Evolutionary conservation across 1,284 basidiomycete species (phyloP).

Genomic region (Ceratobasidium sp.): DNA sequence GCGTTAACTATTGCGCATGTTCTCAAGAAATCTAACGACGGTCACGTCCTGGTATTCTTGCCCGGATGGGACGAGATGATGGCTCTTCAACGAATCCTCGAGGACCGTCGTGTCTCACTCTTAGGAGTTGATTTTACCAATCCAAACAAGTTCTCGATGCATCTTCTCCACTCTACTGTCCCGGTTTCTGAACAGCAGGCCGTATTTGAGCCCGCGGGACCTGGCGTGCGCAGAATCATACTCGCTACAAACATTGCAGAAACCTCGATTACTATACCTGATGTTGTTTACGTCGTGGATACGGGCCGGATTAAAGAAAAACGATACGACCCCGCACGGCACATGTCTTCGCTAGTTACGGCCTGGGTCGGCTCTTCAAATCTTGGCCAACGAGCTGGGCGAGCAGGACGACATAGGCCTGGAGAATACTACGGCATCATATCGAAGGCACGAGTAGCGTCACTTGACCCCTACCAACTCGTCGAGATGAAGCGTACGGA

Average conservation of each 20-base stretch:
- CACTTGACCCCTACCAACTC: constrained; percentile 83
- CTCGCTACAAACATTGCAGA: constrained; percentile 97
- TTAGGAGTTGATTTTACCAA: constrained; percentile 73
- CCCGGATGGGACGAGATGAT: constrained; percentile 95
- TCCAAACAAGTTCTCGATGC: constrained; percentile 73
- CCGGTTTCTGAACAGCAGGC: constrained; percentile 91
- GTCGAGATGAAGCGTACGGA: constrained; percentile 98
- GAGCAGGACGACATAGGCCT: constrained; percentile 90
- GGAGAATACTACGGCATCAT: constrained; percentile 94
- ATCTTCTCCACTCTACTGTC: constrained; percentile 91
- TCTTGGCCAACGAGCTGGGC: constrained; percentile 91
- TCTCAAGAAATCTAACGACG: constrained; percentile 77
- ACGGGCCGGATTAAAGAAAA: constrained; percentile 91
- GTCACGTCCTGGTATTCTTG: constrained; percentile 92
- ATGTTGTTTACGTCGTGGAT: constrained; percentile 96
- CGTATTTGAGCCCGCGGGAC: constrained; percentile 84
- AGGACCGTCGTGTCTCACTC: constrained; percentile 61
- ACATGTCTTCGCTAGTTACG: constrained; percentile 86
- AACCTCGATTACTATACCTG: constrained; percentile 95
- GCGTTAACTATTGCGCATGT: constrained; percentile 87
- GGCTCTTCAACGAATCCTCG: constrained; percentile 75
- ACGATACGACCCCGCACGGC: constrained; percentile 90
- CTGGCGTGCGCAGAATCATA: constrained; percentile 86
- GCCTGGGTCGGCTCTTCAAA: constrained; percentile 96
- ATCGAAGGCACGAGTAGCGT: constrained; percentile 69